Evolutionary conservation across 331 rosid species (phyloP).

Genomic region (Saraca asoca): DNA sequence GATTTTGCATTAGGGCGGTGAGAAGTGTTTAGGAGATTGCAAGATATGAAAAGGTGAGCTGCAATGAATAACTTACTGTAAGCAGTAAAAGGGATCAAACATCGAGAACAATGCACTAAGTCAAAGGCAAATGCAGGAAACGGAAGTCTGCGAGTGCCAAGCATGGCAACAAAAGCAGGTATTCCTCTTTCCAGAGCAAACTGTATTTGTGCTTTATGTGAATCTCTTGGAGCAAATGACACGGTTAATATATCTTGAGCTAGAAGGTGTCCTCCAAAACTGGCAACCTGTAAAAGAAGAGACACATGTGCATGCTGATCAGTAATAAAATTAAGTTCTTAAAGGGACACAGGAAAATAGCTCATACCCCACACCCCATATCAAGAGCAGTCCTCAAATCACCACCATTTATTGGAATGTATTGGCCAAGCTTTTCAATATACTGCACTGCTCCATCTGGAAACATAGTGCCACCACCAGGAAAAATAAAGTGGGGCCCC

Average conservation of each 20-base stretch:
- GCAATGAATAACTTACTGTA: constrained; percentile 66
- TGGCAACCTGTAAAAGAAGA: constrained; percentile 75
- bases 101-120: constrained; percentile 93
- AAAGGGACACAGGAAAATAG: constrained; percentile 29
- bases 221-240: constrained; percentile 99
- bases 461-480: constrained; percentile 99
- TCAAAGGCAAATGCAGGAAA: constrained; percentile 92
- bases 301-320: constrained; percentile 8
- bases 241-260: constrained; percentile 71
- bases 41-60: constrained; percentile 17
- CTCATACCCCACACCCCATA: constrained; percentile 98
- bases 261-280: constrained; percentile 93
- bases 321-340: constrained; percentile 27
- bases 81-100: constrained; percentile 94
- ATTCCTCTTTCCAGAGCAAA: constrained; percentile 97
- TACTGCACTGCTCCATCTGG: constrained; percentile 96
- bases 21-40: constrained; percentile 26
- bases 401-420: constrained; percentile 77
- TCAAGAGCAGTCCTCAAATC: constrained; percentile 90
- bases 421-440: constrained; percentile 87
- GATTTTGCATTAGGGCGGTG: constrained; percentile 34
- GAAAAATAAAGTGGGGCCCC: constrained; percentile 88
- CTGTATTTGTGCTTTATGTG: constrained; percentile 94
- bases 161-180: constrained; percentile 99
- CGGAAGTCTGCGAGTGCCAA: constrained; percentile 95